A percentile compares a stretch with the other conserved stretches of the same genome.
These are phyloP conservation scores for Lachnellula willkommii DNA, from an alignment of 2,329 filamentous ascomycete species.

Conservation along the genomic window DNA sequence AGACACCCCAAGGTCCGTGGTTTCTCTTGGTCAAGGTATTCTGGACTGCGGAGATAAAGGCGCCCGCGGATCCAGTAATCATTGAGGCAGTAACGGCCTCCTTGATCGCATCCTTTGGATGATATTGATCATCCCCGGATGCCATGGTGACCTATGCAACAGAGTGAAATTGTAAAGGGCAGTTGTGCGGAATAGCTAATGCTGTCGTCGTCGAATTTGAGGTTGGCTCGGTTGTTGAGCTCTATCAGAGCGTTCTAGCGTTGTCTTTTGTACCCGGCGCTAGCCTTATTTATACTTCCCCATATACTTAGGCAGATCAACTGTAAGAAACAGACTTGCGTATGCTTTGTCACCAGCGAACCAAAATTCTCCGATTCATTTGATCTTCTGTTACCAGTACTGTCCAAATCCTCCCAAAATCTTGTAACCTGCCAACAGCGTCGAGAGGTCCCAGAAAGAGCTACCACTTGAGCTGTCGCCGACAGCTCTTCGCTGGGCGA, in stretches of 20 bases:
- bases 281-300: too few relatives aligned
- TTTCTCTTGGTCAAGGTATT: conserved; percentile 83
- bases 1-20: conserved; percentile 71
- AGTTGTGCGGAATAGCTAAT: neutral
- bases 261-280: too few relatives aligned
- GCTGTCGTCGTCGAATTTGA: conserved; percentile 18
- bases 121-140: conserved; percentile 51
- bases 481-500: neutral
- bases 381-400: neutral
- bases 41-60: conserved; percentile 71
- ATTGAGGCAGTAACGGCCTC: conserved; percentile 59
- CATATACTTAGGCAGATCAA: too few relatives aligned
- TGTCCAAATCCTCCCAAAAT: neutral
- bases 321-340: neutral
- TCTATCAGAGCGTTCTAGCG: neutral
- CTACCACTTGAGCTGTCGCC: neutral
- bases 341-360: neutral
- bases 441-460: neutral
- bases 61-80: conserved; percentile 61
- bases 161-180: conserved; percentile 6
- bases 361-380: neutral
- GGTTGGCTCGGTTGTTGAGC: conserved; percentile 9
- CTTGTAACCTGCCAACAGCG: neutral
- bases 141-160: conserved; percentile 40
- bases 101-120: conserved; percentile 69